A percentile compares a stretch with the other conserved stretches of the same genome.
phyloP scores from a whole-genome alignment of 2,329 filamentous ascomycete species.

The Fusarium sp. region DNA sequence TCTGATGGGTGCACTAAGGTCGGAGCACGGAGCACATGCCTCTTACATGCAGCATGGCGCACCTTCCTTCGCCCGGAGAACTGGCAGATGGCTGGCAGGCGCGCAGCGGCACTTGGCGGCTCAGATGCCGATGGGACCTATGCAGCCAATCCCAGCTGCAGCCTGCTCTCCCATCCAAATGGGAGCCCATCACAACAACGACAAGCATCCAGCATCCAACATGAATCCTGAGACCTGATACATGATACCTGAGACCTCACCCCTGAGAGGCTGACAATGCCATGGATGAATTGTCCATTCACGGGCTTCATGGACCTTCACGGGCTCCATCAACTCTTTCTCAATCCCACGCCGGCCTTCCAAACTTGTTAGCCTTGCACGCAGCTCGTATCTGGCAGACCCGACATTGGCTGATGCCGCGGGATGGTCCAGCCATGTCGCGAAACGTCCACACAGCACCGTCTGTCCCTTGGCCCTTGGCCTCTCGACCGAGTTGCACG shows the following conservation, averaged over 20 bases:
- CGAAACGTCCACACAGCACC: constrained; percentile 4
- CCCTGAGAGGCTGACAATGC: constrained; percentile 16
- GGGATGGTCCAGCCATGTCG: constrained; percentile 7
- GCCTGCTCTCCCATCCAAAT: constrained; percentile 19
- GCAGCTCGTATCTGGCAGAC: constrained; percentile 2
- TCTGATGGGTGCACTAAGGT: neutral
- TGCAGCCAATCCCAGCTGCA: constrained; percentile 32
- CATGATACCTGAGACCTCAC: constrained; percentile 14
- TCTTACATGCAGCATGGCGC: constrained; percentile 4
- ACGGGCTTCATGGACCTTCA: constrained; percentile 9
- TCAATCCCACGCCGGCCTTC: constrained; percentile 14
- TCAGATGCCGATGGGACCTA: constrained; percentile 32
- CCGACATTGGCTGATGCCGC: neutral
- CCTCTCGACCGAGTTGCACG: neutral
- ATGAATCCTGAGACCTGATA: constrained; percentile 16
- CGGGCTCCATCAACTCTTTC: constrained; percentile 22
- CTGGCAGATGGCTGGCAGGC: constrained; percentile 11
- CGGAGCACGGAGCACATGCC: constrained; percentile 4
- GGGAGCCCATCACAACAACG: constrained; percentile 12
- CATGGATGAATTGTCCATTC: constrained; percentile 6
- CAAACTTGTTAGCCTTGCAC: neutral
- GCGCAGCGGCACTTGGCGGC: constrained; percentile 33
- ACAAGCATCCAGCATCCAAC: constrained; percentile 8
- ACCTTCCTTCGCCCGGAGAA: constrained; percentile 3
- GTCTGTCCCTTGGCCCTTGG: neutral